Percentiles rank a stretch among this genome's conserved stretches.
Conservation (phyloP, 805 yeast species). For the Diddensiella transvaalensis region DNA sequence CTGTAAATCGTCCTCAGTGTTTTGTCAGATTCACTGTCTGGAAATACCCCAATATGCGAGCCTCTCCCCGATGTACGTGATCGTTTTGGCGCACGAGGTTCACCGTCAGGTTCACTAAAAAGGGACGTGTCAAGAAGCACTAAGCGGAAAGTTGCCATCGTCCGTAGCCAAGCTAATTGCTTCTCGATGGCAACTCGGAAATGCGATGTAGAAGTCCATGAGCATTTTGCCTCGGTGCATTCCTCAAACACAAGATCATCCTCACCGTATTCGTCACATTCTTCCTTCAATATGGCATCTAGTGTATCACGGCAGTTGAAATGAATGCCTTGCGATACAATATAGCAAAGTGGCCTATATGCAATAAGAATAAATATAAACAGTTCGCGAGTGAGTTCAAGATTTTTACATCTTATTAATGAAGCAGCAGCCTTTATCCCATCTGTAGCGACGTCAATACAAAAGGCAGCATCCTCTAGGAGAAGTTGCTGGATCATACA, state of each 20-base stretch:
- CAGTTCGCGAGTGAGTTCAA: slow-evolving; percentile 3
- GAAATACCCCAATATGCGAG: neutral
- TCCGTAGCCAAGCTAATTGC: slow-evolving; percentile 1
- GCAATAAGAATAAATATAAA: slow-evolving; percentile 7
- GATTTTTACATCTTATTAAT: slow-evolving; percentile 1
- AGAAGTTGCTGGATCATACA: slow-evolving; percentile 1
- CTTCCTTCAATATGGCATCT: neutral
- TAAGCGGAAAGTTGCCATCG: slow-evolving; percentile 1
- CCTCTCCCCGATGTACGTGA: neutral
- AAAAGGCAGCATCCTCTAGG: slow-evolving; percentile 2
- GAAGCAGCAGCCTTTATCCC: neutral
- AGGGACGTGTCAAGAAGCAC: neutral
- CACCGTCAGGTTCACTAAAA: neutral
- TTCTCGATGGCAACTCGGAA: neutral
- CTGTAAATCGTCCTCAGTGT: neutral
- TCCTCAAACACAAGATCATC: neutral
- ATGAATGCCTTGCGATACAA: neutral
- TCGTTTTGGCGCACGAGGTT: neutral
- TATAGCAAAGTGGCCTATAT: slow-evolving; percentile 5
- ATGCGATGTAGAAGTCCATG: neutral
- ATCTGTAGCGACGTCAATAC: neutral
- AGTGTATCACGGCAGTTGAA: neutral
- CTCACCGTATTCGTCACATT: neutral
- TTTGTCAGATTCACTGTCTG: neutral
- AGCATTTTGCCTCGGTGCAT: too few relatives aligned